A percentile compares a stretch with the other conserved stretches of the same genome.
Evolutionary conservation across 495 filamentous ascomycete genomes (phyloP).

Genomic region (Trichoderma orchidacearum): DNA sequence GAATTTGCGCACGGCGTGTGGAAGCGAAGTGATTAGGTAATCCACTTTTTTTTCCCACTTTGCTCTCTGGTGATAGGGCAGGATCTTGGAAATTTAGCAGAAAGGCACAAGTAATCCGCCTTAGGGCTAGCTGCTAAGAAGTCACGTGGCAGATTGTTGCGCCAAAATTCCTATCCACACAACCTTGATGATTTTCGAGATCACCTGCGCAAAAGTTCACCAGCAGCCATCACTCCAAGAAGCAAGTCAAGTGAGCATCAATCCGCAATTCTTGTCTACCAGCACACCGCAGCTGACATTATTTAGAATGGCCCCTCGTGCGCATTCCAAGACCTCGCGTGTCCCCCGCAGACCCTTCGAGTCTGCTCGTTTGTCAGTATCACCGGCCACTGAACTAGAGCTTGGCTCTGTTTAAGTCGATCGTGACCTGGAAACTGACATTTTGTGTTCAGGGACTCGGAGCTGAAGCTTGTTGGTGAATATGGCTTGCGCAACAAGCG

Average conservation of each 20-base stretch:
- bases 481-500: conserved; percentile 99
- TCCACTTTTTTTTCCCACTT: conserved; percentile 16
- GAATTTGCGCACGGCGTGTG: conserved; percentile 9
- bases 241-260: conserved; percentile 3
- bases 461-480: conserved; percentile 98
- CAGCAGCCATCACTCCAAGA: neutral
- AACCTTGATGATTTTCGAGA: conserved; percentile 22
- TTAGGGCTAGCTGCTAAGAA: neutral
- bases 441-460: conserved; percentile 69
- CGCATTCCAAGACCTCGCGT: conserved; percentile 98
- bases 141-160: conserved; percentile 10
- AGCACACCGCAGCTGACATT: neutral
- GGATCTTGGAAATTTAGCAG: conserved; percentile 3
- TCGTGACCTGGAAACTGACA: conserved; percentile 39
- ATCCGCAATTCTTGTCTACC: neutral
- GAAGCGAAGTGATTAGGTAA: conserved; percentile 15
- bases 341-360: conserved; percentile 81
- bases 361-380: conserved; percentile 95
- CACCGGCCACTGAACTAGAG: conserved; percentile 94
- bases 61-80: conserved; percentile 11
- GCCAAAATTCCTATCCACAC: conserved; percentile 15
- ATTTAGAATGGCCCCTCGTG: conserved; percentile 19
- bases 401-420: conserved; percentile 96
- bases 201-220: conserved; percentile 2
- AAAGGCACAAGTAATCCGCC: conserved; percentile 2